These are phyloP conservation scores for Malassezia dermatis DNA, from an alignment of 1,284 basidiomycete species.

Conservation along the genomic window DNA sequence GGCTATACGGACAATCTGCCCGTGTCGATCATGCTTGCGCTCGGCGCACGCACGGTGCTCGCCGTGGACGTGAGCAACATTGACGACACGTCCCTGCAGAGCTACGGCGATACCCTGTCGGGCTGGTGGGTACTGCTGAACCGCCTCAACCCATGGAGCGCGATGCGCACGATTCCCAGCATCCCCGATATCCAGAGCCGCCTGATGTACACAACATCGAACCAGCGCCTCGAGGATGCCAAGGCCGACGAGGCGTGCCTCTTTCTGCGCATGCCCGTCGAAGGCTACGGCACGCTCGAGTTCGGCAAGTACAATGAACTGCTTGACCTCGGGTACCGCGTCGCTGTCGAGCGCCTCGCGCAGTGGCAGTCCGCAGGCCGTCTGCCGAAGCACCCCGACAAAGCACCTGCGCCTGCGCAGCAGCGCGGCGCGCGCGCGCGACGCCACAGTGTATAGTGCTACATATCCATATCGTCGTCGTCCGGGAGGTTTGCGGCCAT, in stretches of 20 bases:
- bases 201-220: slow-evolving; percentile 90
- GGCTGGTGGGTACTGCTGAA: slow-evolving; percentile 94
- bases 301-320: slow-evolving; percentile 55
- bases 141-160: slow-evolving; percentile 58
- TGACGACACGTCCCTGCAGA: slow-evolving; percentile 87
- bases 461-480: slow-evolving; percentile 39
- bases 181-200: slow-evolving; percentile 95
- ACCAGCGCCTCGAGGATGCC: slow-evolving; percentile 85
- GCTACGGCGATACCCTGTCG: slow-evolving; percentile 88
- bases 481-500: slow-evolving; percentile 30
- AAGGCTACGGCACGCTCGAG: slow-evolving; percentile 41
- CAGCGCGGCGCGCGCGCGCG: slow-evolving; percentile 7
- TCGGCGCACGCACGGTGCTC: slow-evolving; percentile 85
- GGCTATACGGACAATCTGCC: slow-evolving; percentile 47
- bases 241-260: slow-evolving; percentile 76
- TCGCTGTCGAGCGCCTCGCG: slow-evolving; percentile 63
- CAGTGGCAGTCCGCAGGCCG: slow-evolving; percentile 71
- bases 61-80: slow-evolving; percentile 89
- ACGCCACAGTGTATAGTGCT: slow-evolving; percentile 18
- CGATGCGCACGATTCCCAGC: slow-evolving; percentile 67
- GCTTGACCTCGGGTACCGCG: slow-evolving; percentile 67
- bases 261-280: slow-evolving; percentile 87
- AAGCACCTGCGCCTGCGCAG: slow-evolving; percentile 27
- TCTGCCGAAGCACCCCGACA: slow-evolving; percentile 61
- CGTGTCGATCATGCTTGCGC: slow-evolving; percentile 80